Percentiles rank a stretch among this genome's conserved stretches.
phyloP scores from a whole-genome alignment of 2,329 filamentous ascomycete genomes.

The Sclerotinia spermophila region DNA sequence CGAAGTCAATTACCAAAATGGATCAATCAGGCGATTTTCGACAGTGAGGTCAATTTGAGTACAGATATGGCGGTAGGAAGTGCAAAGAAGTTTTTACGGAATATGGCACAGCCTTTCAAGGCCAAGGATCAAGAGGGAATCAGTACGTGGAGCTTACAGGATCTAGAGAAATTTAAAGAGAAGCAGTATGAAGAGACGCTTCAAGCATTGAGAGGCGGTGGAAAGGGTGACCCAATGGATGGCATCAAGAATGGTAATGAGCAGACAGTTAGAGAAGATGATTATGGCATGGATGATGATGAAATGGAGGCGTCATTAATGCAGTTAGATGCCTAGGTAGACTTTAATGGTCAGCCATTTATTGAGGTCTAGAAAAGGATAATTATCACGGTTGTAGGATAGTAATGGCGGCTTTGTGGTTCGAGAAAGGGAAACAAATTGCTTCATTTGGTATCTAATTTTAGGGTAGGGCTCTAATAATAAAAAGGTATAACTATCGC shows the following conservation, averaged over 20 bases:
- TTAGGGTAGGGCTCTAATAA: neutral
- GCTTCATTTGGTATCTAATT: slow-evolving; percentile 8
- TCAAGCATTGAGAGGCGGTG: slow-evolving; percentile 52
- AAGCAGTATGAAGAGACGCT: slow-evolving; percentile 69
- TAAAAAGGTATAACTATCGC: neutral
- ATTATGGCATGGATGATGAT: slow-evolving; percentile 36
- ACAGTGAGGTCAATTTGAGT: slow-evolving; percentile 83
- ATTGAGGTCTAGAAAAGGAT: neutral
- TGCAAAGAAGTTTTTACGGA: slow-evolving; percentile 83
- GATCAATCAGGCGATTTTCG: slow-evolving; percentile 85
- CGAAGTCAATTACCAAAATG: slow-evolving; percentile 87
- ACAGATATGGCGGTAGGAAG: slow-evolving; percentile 92
- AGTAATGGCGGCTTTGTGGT: neutral
- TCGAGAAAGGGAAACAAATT: slow-evolving; percentile 3
- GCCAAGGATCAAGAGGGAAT: slow-evolving; percentile 84
- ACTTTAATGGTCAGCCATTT: neutral
- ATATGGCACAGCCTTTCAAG: slow-evolving; percentile 89
- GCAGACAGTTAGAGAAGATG: slow-evolving; percentile 28
- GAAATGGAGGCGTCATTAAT: slow-evolving; percentile 53
- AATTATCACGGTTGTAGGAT: slow-evolving; percentile 9
- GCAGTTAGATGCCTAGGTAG: slow-evolving; percentile 28
- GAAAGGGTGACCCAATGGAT: slow-evolving; percentile 18
- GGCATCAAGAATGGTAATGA: slow-evolving; percentile 26
- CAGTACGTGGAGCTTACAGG: slow-evolving; percentile 82
- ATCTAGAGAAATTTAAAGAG: slow-evolving; percentile 74